These are phyloP conservation scores for Annona squamosa DNA, from an alignment of 164 flowering plant genomes.

Conservation along the genomic window DNA sequence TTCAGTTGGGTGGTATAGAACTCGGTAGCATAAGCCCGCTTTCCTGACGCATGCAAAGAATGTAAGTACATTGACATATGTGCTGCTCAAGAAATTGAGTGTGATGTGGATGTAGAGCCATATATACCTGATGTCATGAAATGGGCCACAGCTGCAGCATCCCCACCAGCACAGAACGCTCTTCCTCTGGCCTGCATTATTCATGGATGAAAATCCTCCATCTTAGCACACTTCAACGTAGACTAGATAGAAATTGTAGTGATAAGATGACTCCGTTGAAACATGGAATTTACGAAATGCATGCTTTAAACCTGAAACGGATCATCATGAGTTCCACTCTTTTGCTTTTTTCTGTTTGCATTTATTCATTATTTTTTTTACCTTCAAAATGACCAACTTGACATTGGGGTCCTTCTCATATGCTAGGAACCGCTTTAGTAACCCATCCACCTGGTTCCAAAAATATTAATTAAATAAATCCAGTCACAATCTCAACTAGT, in stretches of 20 bases:
- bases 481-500: background rate
- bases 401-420: constrained; percentile 58
- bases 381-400: constrained; percentile 76
- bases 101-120: background rate
- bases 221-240: too few relatives aligned
- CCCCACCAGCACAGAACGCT: constrained; percentile 30
- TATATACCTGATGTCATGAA: constrained; percentile 26
- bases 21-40: constrained; percentile 27
- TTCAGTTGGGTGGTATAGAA: constrained; percentile 20
- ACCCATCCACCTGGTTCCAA: constrained; percentile 36
- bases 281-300: background rate
- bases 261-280: too few relatives aligned
- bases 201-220: background rate
- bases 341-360: background rate
- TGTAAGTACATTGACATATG: background rate
- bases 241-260: too few relatives aligned
- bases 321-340: background rate
- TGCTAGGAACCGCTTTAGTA: constrained; percentile 55
- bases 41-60: constrained; percentile 14
- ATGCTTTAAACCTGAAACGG: background rate
- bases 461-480: background rate
- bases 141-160: constrained; percentile 14
- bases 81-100: background rate
- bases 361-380: constrained; percentile 7
- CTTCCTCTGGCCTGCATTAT: constrained; percentile 54